phyloP scores from a whole-genome alignment of 805 yeast species.

The Lachancea meyersii region DNA sequence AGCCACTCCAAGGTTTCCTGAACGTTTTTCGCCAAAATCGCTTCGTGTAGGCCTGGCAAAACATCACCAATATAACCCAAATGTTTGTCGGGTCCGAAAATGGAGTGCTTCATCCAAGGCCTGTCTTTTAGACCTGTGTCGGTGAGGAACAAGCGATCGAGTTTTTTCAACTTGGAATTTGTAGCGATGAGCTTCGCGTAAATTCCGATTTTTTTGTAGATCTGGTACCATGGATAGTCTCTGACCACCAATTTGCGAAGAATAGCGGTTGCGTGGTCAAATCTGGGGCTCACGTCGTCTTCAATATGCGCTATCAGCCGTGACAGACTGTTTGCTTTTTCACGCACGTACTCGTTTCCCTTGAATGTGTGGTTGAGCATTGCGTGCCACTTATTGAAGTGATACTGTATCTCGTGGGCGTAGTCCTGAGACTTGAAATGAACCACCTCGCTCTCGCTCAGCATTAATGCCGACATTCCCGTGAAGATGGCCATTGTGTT shows the following conservation, averaged over 20 bases:
- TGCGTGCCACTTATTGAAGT: constrained; percentile 29
- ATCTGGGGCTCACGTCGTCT: constrained; percentile 29
- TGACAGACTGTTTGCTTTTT: constrained; percentile 7
- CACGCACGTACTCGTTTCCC: constrained; percentile 12
- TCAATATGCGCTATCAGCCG: neutral
- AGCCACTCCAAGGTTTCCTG: constrained; percentile 41
- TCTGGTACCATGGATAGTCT: constrained; percentile 77
- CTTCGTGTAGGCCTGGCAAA: constrained; percentile 56
- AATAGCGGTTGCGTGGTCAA: constrained; percentile 42
- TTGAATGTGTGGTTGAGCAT: constrained; percentile 22
- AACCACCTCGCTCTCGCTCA: constrained; percentile 54
- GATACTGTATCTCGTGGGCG: constrained; percentile 36
- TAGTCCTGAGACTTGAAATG: constrained; percentile 44
- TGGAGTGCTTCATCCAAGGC: constrained; percentile 56
- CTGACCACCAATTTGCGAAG: constrained; percentile 46
- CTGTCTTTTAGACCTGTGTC: constrained; percentile 43
- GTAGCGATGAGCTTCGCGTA: constrained; percentile 51
- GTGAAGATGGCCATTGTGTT: constrained; percentile 52
- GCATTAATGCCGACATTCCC: constrained; percentile 47
- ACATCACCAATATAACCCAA: constrained; percentile 48
- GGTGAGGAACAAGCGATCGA: constrained; percentile 50
- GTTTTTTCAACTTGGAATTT: constrained; percentile 46
- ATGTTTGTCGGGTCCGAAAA: constrained; percentile 52
- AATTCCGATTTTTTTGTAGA: constrained; percentile 50
- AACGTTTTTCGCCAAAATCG: constrained; percentile 42